Base-by-base conservation (phyloP, 371 early-diverging fungal species). In the Rhizopus sp. region DNA sequence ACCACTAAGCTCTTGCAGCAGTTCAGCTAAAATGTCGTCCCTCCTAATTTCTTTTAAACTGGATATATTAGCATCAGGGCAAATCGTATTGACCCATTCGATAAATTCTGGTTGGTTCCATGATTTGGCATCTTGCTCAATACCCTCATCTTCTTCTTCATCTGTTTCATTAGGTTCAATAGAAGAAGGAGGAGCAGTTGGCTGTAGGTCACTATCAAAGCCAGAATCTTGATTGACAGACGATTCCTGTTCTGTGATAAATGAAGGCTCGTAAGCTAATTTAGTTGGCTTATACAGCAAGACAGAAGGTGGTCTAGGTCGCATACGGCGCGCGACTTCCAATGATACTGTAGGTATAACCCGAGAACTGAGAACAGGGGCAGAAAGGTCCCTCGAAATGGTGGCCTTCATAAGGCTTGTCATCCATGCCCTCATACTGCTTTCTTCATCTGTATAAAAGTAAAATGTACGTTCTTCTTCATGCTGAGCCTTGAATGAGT, bases 401-500 rank as follows among this genome's bases (percentile, higher is more conserved):
- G 88, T 85, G 9, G 86, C 80, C 59, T 88, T 88, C 76, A 86
- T 86, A 50, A 88, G 46, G 5, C 76, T 75, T 40, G 80, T 83
- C 32, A 86, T 75, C 87, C 87, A 88, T 2, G 66, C 62, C 32
- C 65, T 78, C 67, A 79, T 72, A 13, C 66, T 72, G 1, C 60
- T 58, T 12, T 77, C 73, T 16, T 75, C 70, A 38, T 86, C 85
- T 0, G 82, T 79, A 56, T 82, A 84, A 51, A 88, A 86, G 54
- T 66, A 80, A 70, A 83, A 81, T 35, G 80, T 78, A 23, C 86
- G 78, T 38, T 81, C 73, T 2, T 71, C 64, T 13, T 79, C 82
- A 56, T 86, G 88, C 5, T 80, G 78, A n/a, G 80, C 80, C 50
- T 83, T 84, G 65, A 88, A 88, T 39, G 83, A 81, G 56, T 84